Base-by-base conservation (phyloP, 257 asterid genomes). In the Solanum paucissectum region DNA sequence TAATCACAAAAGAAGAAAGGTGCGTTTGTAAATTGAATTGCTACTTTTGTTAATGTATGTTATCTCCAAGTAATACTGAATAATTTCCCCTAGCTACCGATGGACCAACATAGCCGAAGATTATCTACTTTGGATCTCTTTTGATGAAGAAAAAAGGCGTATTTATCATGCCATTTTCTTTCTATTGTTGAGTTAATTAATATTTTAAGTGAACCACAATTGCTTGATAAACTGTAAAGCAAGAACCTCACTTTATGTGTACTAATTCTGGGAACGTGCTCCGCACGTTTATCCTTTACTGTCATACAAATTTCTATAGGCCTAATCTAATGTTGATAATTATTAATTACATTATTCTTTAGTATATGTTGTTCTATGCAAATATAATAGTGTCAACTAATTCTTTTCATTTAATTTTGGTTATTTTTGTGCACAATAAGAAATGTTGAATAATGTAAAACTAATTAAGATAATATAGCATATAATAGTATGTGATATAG, bases 1-100 rank as follows among this genome's bases (percentile, higher is more conserved):
- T 88, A 97, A 97, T 93, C 98, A 94, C 95, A 97, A 97, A 98
- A 93, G 99, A 94, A 92, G 95, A 87, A 97, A 96, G 99, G 99
- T 97, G 86, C 9, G 29, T 29, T 20, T 20, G 69, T 82, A 16
- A 49, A 82, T 29, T 18, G 69, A 82, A 82, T 10, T 82, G 12
- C 42, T 82, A 29, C 42, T 49, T 20, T 82, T 82, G 44, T 29
- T 82, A 49, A 82, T 29, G 40, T 9, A 18, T 46, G 20, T 82
- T 9, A 29, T 82, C 85, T 29, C 69, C 69, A 29, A 9, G 69
- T 49, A 32, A 82, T 49, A 49, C 69, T 82, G 20, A 49, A 52
- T 49, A 29, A 16, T 81, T 16, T 6, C 68, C 42, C 42, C 38
- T 81, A 16, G 66, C 29, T 49, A 82, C 69, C 10, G 69, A 82